Evolutionary conservation across 2,329 filamentous ascomycete genomes (phyloP).

Genomic region (Fusarium tuaranense): DNA sequence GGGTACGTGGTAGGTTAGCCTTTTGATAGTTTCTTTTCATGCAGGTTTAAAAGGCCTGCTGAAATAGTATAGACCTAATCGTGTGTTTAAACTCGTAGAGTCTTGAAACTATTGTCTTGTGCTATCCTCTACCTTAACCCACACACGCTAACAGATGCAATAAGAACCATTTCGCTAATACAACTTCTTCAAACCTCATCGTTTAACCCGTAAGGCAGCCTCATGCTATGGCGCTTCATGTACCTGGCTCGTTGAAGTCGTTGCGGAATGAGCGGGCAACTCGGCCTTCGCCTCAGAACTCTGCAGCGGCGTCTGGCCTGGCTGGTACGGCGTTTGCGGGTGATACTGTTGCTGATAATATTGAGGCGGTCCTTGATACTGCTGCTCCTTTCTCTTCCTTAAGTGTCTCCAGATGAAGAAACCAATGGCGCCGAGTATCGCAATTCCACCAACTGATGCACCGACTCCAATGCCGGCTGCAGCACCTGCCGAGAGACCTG

Average conservation of each 20-base stretch:
- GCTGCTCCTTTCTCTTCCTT: neutral
- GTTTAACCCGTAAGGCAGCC: neutral
- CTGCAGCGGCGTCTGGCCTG: neutral
- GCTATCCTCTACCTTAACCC: neutral
- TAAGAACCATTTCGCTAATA: neutral
- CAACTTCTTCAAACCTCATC: neutral
- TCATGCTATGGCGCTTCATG: neutral
- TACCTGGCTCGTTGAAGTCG: neutral
- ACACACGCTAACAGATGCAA: neutral
- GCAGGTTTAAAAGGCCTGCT: fast-evolving
- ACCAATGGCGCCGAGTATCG: neutral
- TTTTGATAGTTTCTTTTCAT: neutral
- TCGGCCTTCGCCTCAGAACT: neutral
- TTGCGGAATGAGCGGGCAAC: neutral
- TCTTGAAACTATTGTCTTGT: neutral
- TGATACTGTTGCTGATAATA: neutral
- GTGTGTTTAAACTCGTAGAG: neutral
- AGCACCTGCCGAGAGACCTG: neutral
- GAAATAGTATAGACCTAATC: neutral
- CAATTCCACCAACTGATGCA: neutral
- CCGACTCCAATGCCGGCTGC: neutral
- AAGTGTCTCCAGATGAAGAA: neutral
- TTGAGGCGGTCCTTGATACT: neutral
- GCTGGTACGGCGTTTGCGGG: neutral
- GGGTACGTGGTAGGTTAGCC: neutral